phyloP scores from a whole-genome alignment of 805 yeast genomes.

The Novakomyces olei region DNA sequence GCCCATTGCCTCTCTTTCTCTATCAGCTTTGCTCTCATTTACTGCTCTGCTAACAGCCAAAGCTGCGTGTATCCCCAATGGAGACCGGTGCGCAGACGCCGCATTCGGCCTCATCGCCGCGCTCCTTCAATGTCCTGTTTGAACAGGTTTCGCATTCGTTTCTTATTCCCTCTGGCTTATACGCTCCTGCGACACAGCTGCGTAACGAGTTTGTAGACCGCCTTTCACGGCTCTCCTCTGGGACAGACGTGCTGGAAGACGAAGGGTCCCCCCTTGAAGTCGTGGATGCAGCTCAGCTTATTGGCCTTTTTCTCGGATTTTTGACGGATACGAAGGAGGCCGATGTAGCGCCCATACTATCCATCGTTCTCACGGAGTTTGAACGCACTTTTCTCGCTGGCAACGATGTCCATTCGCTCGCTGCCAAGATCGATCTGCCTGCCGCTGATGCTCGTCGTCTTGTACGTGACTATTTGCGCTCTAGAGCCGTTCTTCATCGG shows the following conservation, averaged over 20 bases:
- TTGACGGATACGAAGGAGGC: conserved; percentile 18
- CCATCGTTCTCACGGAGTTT: conserved; percentile 56
- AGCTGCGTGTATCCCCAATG: not conserved
- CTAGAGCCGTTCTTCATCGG: conserved; percentile 28
- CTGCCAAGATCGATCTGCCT: conserved; percentile 37
- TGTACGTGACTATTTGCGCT: conserved; percentile 55
- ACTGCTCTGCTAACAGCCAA: not conserved
- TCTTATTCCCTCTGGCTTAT: conserved; percentile 61
- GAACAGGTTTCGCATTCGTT: conserved; percentile 77
- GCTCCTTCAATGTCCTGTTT: conserved; percentile 23
- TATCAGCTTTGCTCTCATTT: not conserved
- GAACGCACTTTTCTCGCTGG: conserved; percentile 57
- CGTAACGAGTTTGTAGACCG: conserved; percentile 64
- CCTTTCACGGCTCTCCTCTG: conserved; percentile 8
- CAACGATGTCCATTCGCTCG: conserved; percentile 71
- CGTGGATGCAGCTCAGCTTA: conserved; percentile 76
- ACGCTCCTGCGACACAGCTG: conserved; percentile 64
- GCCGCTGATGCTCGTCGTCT: conserved; percentile 47
- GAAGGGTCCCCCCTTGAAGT: conserved; percentile 70
- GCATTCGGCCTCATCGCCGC: not conserved
- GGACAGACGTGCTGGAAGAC: conserved; percentile 33
- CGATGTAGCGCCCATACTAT: conserved; percentile 47
- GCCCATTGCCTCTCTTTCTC: not conserved
- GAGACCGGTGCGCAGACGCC: not conserved
- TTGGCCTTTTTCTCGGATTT: conserved; percentile 59